Evolutionary conservation across 2,329 filamentous ascomycete genomes (phyloP).

Genomic region (Trichoderma sp.): DNA sequence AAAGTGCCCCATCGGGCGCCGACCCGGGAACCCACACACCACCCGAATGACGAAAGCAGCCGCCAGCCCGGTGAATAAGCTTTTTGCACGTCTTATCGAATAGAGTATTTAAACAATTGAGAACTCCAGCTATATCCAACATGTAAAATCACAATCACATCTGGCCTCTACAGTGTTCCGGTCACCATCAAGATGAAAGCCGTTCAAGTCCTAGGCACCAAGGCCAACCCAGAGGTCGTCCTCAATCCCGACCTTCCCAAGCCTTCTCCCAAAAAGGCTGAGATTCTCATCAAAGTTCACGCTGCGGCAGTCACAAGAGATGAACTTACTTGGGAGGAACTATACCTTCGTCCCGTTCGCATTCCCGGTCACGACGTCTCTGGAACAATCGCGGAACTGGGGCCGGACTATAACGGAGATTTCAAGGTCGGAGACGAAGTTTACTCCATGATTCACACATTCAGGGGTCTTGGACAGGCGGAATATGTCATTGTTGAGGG

Average conservation of each 20-base stretch:
- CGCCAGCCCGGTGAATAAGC: not conserved
- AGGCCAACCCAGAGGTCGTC: slow-evolving; percentile 30
- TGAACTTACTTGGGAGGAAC: slow-evolving; percentile 42
- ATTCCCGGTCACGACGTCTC: slow-evolving; percentile 46
- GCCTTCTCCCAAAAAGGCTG: slow-evolving; percentile 29
- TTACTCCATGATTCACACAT: slow-evolving; percentile 37
- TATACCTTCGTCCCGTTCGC: slow-evolving; percentile 37
- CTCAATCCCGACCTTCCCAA: slow-evolving; percentile 30
- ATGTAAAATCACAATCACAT: not conserved
- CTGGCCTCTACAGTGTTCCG: not conserved
- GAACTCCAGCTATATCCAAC: not conserved
- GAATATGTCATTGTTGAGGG: slow-evolving; percentile 35
- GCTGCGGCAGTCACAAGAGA: slow-evolving; percentile 43
- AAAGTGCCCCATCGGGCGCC: slow-evolving; percentile 21
- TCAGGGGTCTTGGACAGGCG: slow-evolving; percentile 34
- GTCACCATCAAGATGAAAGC: slow-evolving; percentile 39
- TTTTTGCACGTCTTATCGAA: not conserved
- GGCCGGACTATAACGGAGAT: slow-evolving; percentile 34
- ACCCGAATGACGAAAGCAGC: slow-evolving; percentile 21
- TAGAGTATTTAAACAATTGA: not conserved
- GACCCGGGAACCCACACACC: slow-evolving; percentile 9
- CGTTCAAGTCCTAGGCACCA: slow-evolving; percentile 39
- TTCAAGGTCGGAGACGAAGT: slow-evolving; percentile 33
- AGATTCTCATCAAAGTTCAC: slow-evolving; percentile 40
- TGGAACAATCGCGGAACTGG: slow-evolving; percentile 38